phyloP scores from a whole-genome alignment of 2,329 filamentous ascomycete species.

The Neocucurbitaria cava region DNA sequence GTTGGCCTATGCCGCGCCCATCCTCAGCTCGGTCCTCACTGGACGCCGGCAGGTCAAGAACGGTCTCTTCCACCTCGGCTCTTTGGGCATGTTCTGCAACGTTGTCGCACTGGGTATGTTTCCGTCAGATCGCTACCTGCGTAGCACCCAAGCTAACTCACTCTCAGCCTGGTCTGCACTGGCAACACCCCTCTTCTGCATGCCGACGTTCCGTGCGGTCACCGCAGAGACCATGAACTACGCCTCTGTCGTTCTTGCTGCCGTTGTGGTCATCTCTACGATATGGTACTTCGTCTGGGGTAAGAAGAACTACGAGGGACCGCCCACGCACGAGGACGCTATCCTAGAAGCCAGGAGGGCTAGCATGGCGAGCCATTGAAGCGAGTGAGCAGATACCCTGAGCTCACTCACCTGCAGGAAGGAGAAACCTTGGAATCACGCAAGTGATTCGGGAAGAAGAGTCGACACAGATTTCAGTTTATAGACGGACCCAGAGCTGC shows the following conservation, averaged over 20 bases:
- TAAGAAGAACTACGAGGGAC: constrained; percentile 71
- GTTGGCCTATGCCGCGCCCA: constrained; percentile 71
- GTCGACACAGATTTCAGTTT: no score
- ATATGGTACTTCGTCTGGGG: constrained; percentile 75
- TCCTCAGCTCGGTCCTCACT: constrained; percentile 67
- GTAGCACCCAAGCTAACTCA: constrained; percentile 1
- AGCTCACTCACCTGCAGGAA: not conserved
- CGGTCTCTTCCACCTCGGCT: constrained; percentile 68
- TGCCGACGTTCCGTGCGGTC: constrained; percentile 70
- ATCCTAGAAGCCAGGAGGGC: constrained; percentile 41
- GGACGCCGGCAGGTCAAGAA: constrained; percentile 66
- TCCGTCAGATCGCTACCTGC: constrained; percentile 28
- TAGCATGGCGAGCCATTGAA: constrained; percentile 34
- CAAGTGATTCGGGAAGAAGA: not conserved
- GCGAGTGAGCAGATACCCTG: constrained; percentile 2
- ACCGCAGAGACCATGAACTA: constrained; percentile 71
- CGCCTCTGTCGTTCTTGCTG: constrained; percentile 75
- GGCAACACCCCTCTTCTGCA: constrained; percentile 76
- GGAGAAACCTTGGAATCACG: not conserved
- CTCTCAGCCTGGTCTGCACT: constrained; percentile 66
- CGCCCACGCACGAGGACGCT: constrained; percentile 51
- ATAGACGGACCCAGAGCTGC: not conserved
- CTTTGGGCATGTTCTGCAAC: constrained; percentile 68
- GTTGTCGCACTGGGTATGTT: constrained; percentile 66
- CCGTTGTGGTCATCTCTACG: constrained; percentile 66